Percentiles rank a stretch among this genome's conserved stretches.
Evolutionary conservation across 2,329 filamentous ascomycete genomes (phyloP).

Genomic region (Alternaria conjuncta): DNA sequence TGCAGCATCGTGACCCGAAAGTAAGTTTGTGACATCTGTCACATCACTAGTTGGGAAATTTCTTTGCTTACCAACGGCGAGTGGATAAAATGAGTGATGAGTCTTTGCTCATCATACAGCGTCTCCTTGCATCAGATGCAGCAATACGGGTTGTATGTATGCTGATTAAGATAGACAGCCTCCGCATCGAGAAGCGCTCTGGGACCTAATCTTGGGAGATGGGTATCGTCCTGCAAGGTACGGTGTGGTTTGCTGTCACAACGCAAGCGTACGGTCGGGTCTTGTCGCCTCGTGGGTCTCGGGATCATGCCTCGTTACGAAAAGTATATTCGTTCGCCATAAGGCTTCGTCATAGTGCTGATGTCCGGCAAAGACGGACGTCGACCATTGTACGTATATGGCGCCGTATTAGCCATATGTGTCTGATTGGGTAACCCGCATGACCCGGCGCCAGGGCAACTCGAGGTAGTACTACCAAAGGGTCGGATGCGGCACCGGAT

Average conservation of each 20-base stretch:
- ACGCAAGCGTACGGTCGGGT: neutral
- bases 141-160: neutral
- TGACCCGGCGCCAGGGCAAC: neutral
- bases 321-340: neutral
- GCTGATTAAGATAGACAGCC: neutral
- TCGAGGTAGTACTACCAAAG: neutral
- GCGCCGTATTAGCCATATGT: conserved; percentile 1
- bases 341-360: neutral
- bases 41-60: neutral
- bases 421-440: neutral
- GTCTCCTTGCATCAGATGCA: neutral
- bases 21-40: neutral
- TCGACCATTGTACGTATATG: neutral
- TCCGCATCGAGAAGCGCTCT: neutral
- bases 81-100: neutral
- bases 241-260: neutral
- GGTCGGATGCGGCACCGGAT: neutral
- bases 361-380: neutral
- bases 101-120: neutral
- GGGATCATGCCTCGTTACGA: neutral
- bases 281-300: neutral
- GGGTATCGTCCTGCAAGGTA: neutral
- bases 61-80: neutral
- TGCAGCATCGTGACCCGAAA: neutral
- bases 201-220: neutral